phyloP scores from a whole-genome alignment of 2,329 filamentous ascomycete genomes.

The Penicillium sclerotigenum region DNA sequence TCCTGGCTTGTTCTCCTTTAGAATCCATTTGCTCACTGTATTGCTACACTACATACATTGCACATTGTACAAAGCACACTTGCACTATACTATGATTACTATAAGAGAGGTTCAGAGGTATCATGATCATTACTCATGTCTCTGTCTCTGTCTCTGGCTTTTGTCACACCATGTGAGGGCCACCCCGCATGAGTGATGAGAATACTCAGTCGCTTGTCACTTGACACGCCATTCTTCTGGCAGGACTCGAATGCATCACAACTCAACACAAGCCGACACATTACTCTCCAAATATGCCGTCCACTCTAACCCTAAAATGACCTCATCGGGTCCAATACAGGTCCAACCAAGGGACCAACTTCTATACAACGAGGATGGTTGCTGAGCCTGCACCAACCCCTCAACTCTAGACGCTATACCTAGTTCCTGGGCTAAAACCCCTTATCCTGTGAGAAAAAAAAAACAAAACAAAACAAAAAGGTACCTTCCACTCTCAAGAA shows the following conservation, averaged over 20 bases:
- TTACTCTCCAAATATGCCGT: not conserved
- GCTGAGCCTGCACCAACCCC: not conserved
- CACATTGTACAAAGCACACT: not conserved
- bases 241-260: not conserved
- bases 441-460: not conserved
- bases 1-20: not conserved
- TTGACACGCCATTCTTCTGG: not conserved
- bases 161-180: not conserved
- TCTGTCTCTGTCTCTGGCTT: not conserved
- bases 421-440: not conserved
- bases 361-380: not conserved
- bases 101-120: not conserved
- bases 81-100: not conserved
- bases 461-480: too few species aligned
- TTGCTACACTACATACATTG: not conserved
- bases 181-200: not conserved
- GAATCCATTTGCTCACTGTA: not conserved
- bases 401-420: not conserved
- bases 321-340: not conserved
- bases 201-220: not conserved
- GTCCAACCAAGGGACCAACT: not conserved
- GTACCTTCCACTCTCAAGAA: not conserved
- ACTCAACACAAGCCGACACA: not conserved
- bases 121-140: constrained; percentile 2
- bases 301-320: not conserved